Evolutionary conservation across 169 alveolate genomes (phyloP).

Genomic region (Plasmodium gaboni): DNA sequence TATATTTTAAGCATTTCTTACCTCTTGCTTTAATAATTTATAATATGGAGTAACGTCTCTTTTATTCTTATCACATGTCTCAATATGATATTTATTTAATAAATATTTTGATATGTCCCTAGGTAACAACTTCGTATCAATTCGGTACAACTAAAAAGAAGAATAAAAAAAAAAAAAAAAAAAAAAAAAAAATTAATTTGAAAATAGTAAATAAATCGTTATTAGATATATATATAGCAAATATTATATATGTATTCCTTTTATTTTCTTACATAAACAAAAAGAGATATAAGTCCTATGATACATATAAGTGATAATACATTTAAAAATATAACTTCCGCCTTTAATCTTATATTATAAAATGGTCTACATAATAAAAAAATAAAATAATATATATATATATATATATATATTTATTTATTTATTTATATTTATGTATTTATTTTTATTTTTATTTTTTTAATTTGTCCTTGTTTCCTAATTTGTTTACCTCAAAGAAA

Average conservation of each 20-base stretch:
- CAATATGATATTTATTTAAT: slow-evolving; percentile 77
- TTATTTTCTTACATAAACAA: slow-evolving; percentile 55
- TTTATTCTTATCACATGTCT: slow-evolving; percentile 58
- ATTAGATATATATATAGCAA: background rate
- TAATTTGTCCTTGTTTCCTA: background rate
- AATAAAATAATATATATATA: slow-evolving; percentile 2
- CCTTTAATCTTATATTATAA: slow-evolving; percentile 79
- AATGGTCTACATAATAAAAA: slow-evolving; percentile 76
- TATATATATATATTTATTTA: background rate
- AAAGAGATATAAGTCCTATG: slow-evolving; percentile 70
- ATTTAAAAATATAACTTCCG: slow-evolving; percentile 79
- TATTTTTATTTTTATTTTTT: background rate
- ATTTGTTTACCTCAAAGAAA: slow-evolving; percentile 77
- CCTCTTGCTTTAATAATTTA: slow-evolving; percentile 82
- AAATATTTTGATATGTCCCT: slow-evolving; percentile 76
- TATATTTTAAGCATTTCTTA: slow-evolving; percentile 9
- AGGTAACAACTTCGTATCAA: slow-evolving; percentile 79
- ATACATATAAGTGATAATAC: slow-evolving; percentile 75
- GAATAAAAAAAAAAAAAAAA: background rate
- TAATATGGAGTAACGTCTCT: slow-evolving; percentile 79
- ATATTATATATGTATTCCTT: background rate
- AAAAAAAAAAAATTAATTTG: no score
- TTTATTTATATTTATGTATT: background rate
- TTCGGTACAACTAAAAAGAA: slow-evolving; percentile 24
- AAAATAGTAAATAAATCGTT: no score